phyloP scores from a whole-genome alignment of 83 land plant species.

The Picea abies region DNA sequence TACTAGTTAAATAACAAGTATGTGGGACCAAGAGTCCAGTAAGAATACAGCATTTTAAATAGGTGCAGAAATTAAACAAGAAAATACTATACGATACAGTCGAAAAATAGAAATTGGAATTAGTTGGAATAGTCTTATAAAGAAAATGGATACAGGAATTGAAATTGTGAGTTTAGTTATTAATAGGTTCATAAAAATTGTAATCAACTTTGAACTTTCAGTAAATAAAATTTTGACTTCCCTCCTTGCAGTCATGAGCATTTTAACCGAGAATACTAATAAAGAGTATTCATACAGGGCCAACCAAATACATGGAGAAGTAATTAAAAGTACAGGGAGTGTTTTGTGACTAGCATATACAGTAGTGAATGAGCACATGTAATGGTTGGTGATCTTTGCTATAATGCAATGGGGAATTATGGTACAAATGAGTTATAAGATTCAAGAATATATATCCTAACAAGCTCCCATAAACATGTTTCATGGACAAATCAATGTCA shows the following conservation, averaged over 20 bases:
- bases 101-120: not conserved
- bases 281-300: not conserved
- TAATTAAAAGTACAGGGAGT: not conserved
- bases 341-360: not conserved
- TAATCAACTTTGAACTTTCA: not conserved
- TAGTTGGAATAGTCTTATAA: not conserved
- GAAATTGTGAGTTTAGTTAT: not conserved
- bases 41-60: not conserved
- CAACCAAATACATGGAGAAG: not conserved
- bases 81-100: not conserved
- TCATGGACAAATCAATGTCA: too few relatives aligned
- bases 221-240: not conserved
- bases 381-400: not conserved
- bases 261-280: not conserved
- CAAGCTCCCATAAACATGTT: too few relatives aligned
- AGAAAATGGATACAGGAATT: too few relatives aligned
- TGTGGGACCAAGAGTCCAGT: not conserved
- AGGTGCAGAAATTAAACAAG: not conserved
- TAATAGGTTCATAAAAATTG: not conserved
- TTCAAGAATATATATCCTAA: too few relatives aligned
- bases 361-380: not conserved
- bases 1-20: not conserved
- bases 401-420: too few relatives aligned
- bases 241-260: not conserved
- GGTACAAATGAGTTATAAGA: too few relatives aligned